Evolutionary conservation across 352 stramenopile genomes (phyloP).

Genomic region (Globisporangium okanoganense): DNA sequence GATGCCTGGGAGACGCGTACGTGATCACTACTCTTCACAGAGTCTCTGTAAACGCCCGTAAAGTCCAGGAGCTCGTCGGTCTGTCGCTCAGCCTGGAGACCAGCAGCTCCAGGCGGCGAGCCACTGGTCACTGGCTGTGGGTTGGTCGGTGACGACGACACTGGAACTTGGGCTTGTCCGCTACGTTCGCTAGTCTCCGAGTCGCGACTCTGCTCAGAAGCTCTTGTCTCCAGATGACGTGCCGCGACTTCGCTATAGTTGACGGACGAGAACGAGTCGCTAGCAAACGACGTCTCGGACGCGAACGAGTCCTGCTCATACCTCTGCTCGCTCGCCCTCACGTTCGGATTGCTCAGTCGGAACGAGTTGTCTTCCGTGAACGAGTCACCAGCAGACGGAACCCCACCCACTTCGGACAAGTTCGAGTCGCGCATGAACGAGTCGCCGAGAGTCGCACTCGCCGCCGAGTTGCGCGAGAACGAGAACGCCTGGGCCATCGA

Average conservation of each 20-base stretch:
- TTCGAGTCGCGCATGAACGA: not conserved
- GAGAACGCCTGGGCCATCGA: not conserved
- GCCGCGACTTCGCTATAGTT: constrained; percentile 11
- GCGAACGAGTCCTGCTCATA: constrained; percentile 9
- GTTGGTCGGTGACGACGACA: not conserved
- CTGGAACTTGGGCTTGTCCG: not conserved
- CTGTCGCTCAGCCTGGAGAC: not conserved
- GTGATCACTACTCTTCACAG: constrained; percentile 23
- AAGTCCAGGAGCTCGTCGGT: constrained; percentile 44
- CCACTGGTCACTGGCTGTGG: not conserved
- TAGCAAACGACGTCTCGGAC: constrained; percentile 17
- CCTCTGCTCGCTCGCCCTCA: constrained; percentile 5
- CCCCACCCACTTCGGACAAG: not conserved
- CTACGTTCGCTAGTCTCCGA: not conserved
- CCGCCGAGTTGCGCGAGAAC: not conserved
- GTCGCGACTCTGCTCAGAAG: not conserved
- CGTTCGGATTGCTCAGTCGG: constrained; percentile 5
- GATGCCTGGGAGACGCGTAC: not conserved
- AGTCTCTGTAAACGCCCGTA: constrained; percentile 45
- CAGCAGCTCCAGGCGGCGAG: not conserved
- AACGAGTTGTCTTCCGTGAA: not conserved
- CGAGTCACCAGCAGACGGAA: not conserved
- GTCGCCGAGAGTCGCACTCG: not conserved
- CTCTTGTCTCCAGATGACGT: not conserved
- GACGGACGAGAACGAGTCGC: constrained; percentile 29